phyloP scores from a whole-genome alignment of 192 early-diverging fungal species.

The Backusella parvicylindrica region DNA sequence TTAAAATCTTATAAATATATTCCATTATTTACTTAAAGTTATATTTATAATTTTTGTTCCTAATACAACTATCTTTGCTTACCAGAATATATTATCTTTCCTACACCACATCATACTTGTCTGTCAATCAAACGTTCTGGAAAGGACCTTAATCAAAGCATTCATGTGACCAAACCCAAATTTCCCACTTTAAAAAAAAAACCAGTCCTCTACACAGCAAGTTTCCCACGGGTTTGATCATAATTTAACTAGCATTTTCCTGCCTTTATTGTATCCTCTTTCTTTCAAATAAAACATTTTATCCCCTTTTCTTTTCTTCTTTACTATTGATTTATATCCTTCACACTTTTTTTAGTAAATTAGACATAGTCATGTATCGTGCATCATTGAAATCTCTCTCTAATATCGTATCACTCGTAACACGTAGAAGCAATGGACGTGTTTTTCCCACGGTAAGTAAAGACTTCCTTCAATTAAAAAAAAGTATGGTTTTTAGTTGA shows the following conservation, averaged over 20 bases:
- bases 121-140: not conserved
- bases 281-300: not conserved
- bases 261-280: not conserved
- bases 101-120: no score
- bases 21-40: no score
- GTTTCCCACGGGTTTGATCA: not conserved
- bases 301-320: not conserved
- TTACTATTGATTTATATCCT: not conserved
- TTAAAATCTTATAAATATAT: no score
- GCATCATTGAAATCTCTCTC: not conserved
- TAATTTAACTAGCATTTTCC: not conserved
- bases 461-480: not conserved
- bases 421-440: not conserved
- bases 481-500: not conserved
- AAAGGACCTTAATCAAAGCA: not conserved
- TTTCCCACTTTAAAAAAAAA: not conserved
- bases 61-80: no score
- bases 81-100: no score
- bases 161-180: not conserved
- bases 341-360: not conserved
- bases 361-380: not conserved
- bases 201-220: not conserved
- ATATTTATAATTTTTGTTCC: no score
- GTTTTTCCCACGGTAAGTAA: conserved; percentile 3
- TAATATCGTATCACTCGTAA: not conserved